Evolutionary conservation across 78 protist genomes (phyloP), one percentile per base, ranked within the genome.

Genomic region (Speleostelium caveatum): DNA sequence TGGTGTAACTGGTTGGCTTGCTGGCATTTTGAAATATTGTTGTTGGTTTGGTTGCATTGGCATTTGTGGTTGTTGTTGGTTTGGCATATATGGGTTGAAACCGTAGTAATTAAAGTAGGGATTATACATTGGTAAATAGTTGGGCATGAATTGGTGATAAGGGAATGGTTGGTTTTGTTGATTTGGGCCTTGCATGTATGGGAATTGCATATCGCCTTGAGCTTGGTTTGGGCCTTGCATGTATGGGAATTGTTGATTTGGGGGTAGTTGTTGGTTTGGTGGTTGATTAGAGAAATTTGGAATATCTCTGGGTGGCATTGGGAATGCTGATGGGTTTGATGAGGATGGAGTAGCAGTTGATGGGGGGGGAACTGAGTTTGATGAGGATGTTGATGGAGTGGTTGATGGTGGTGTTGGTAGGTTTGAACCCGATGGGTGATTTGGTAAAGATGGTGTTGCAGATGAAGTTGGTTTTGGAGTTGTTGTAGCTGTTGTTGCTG

Each of bases 101-200:
- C 79, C 79, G 41, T 80, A 80, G 35, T 66, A 66, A 24, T 56
- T 56, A 28, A 60, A 66, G 38, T 80, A 80, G 36, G 89, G 89
- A 22, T 58, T 80, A n/a, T 80, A 80, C 89, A 80, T 80, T 35
- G 79, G 79, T 58, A 58, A 16, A 58, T 22, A n/a, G 63, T 58
- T n/a, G 42, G 61, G 77, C 61, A 53, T 51, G n/a, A 14, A 61
- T 61, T 61, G 61, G 22, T 56, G 7, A 22, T 28, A 26, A 68
- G 36, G 26, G 0, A 49, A 2, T 68, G 75, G 75, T 35, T 35
- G 24, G 16, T 22, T 16, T 38, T 68, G 59, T 41, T 53, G 78
- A 35, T 72, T 36, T 6, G 19, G 30, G 28, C 78, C 32, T 32
- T 51, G n/a, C n/a, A n/a, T n/a, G n/a, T n/a, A n/a, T n/a, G n/a